Evolutionary conservation across 2,329 filamentous ascomycete species (phyloP), one percentile per base, ranked within the genome.

Genomic region (Penicillium sp.): DNA sequence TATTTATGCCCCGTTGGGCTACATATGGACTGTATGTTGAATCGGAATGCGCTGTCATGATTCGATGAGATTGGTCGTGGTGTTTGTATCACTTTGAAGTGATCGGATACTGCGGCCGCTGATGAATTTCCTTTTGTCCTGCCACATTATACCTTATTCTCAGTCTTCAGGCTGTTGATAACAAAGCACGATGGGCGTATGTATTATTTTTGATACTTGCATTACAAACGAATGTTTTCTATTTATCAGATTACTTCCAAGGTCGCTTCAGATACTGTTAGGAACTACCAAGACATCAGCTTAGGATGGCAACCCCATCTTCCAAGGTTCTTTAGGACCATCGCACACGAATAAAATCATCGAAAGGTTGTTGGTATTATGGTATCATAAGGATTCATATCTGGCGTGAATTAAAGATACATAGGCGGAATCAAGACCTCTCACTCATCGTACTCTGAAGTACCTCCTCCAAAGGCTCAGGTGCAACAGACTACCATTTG

Each of bases 401-500:
- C 40, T 40, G 18, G 42, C 24, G 18, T 53, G 13, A 44, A 49
- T 9, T 42, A 29, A 32, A 46, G 14, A 36, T 14, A 11, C n/a
- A 40, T 27, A 27, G 5, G 39, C 13, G 41, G 9, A 51, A 34
- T 21, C 13, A 16, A 16, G 14, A 13, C 21, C 39, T 18, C 11
- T 21, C 11, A 6, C n/a, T 13, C 5, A 41, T 18, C 32, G 11
- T 34, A 11, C 10, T 14, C 32, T 27, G 4, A 6, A 27, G 24
- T 8, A 27, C 8, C 24, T 27, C 24, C 24, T 8, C 24, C 24
- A 27, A 27, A 27, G 24, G 8, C 24, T 27, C 24, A 13, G 9
- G 31, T 29, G 13, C 7, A 7, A 40, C 1, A 2, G 2, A 27
- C 16, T 58, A 68, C 68, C 68, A 71, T 1, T 48, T 49, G 4